Percentiles rank a stretch among this genome's conserved stretches.
Conservation (phyloP, 2,329 filamentous ascomycete species). For the Fusarium austroafricanum region DNA sequence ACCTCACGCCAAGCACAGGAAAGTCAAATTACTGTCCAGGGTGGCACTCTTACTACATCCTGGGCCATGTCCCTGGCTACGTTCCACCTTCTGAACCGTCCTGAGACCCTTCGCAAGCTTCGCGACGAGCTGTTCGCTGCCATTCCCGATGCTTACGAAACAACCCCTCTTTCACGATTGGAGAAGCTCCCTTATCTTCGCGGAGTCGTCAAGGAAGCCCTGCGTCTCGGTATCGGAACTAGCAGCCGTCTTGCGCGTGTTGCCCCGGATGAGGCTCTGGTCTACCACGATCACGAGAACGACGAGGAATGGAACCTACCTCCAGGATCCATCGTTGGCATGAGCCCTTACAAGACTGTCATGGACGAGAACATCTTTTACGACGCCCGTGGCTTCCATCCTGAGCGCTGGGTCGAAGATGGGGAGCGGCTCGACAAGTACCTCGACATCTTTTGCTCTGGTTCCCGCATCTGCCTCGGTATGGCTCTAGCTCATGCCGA, state of each 20-base stretch:
- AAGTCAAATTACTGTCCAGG: conserved; percentile 53
- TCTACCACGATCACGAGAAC: conserved; percentile 46
- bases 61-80: conserved; percentile 51
- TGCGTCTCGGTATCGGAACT: conserved; percentile 61
- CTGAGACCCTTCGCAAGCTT: conserved; percentile 47
- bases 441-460: conserved; percentile 51
- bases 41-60: conserved; percentile 56
- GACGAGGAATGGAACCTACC: conserved; percentile 48
- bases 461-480: conserved; percentile 52
- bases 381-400: conserved; percentile 49
- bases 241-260: conserved; percentile 61
- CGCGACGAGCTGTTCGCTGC: conserved; percentile 53
- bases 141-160: conserved; percentile 48
- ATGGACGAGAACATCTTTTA: conserved; percentile 50
- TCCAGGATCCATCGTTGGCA: conserved; percentile 51
- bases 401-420: conserved; percentile 53
- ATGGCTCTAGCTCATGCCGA: conserved; percentile 55
- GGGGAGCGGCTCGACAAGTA: conserved; percentile 50
- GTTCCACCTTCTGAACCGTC: conserved; percentile 52
- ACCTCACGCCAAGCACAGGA: conserved; percentile 53
- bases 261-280: conserved; percentile 54
- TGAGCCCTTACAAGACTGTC: conserved; percentile 53
- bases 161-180: conserved; percentile 46
- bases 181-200: conserved; percentile 58
- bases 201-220: conserved; percentile 63